Evolutionary conservation across 257 asterid species (phyloP).

Genomic region (Mentha longifolia): DNA sequence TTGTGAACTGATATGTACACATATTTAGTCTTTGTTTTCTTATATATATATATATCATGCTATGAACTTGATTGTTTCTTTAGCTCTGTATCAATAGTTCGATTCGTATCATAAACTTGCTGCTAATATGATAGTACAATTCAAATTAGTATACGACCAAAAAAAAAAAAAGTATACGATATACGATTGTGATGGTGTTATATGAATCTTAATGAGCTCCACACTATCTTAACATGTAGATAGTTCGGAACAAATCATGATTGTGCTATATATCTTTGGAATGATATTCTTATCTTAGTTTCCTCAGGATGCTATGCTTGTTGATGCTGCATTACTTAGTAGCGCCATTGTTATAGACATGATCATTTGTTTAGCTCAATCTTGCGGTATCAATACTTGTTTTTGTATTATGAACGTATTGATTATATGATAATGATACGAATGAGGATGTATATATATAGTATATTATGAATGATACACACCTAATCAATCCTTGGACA

Average conservation of each 20-base stretch:
- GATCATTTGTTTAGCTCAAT: neutral
- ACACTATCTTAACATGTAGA: neutral
- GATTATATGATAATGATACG: neutral
- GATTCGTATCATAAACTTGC: neutral
- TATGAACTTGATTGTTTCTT: neutral
- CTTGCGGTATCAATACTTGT: neutral
- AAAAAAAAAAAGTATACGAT: neutral
- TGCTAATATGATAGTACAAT: neutral
- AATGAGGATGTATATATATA: neutral
- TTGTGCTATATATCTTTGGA: neutral
- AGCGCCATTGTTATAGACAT: neutral
- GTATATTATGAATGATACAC: neutral
- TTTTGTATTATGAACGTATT: neutral
- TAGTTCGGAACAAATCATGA: neutral
- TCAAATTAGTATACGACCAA: neutral
- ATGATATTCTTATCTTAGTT: neutral
- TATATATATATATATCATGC: neutral
- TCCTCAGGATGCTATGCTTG: neutral
- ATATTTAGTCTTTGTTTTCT: neutral
- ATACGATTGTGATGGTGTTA: neutral
- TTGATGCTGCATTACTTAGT: neutral
- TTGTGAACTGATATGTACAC: neutral
- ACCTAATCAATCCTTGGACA: slow-evolving; percentile 25
- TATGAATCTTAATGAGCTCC: neutral
- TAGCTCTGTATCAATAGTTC: neutral